Conservation (phyloP, 2,329 filamentous ascomycete genomes). For the Pochonia chlamydosporia region DNA sequence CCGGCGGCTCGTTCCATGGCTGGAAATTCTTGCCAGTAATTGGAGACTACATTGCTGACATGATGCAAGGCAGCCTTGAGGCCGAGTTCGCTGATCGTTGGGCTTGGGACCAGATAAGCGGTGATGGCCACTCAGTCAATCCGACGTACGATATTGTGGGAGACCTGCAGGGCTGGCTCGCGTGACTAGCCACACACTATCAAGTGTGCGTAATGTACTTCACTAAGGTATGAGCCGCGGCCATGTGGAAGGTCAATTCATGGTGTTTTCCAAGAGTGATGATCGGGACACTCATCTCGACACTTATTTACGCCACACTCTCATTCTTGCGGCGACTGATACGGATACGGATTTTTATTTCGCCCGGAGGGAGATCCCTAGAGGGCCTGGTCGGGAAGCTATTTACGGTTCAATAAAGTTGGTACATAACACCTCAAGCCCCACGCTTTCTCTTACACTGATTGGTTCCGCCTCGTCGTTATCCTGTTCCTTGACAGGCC, state of each 20-base stretch:
- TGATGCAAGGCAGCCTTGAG: slow-evolving; percentile 36
- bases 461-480: neutral
- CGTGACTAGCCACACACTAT: slow-evolving; percentile 12
- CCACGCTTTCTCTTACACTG: neutral
- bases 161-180: slow-evolving; percentile 33
- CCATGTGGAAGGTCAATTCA: too few relatives aligned
- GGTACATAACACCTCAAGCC: neutral
- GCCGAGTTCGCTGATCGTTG: slow-evolving; percentile 33
- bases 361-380: too few relatives aligned
- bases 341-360: too few relatives aligned
- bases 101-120: slow-evolving; percentile 40
- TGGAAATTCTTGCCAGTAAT: slow-evolving; percentile 61
- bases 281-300: too few relatives aligned
- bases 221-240: too few relatives aligned
- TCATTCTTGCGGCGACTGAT: too few relatives aligned
- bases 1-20: slow-evolving; percentile 58
- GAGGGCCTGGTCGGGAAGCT: too few relatives aligned
- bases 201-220: too few relatives aligned
- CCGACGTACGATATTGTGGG: slow-evolving; percentile 35
- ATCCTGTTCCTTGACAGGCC: neutral
- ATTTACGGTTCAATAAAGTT: too few relatives aligned
- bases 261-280: too few relatives aligned
- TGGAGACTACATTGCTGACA: slow-evolving; percentile 51
- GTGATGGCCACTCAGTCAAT: slow-evolving; percentile 34
- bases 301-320: too few relatives aligned